A percentile compares a stretch with the other conserved stretches of the same genome.
These are phyloP conservation scores for Linum tenue DNA, from an alignment of 345 rosid species.

Conservation along the genomic window DNA sequence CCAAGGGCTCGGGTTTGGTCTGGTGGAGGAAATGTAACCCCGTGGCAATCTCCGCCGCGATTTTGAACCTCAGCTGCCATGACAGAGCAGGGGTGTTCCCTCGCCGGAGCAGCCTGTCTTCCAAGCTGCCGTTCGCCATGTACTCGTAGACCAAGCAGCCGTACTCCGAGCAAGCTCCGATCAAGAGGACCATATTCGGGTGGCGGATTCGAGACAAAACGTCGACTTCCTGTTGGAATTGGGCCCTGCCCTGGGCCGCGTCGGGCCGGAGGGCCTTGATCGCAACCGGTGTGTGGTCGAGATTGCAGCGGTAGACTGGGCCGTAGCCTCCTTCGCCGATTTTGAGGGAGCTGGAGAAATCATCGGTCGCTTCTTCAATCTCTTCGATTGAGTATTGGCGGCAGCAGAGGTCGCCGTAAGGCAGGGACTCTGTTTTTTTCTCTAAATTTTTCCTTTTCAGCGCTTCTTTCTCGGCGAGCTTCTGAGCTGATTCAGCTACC, in stretches of 20 bases:
- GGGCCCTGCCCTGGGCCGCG: neutral
- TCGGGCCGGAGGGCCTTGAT: neutral
- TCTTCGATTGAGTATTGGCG: neutral
- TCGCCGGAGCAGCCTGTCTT: neutral
- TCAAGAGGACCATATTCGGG: neutral
- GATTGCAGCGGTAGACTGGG: neutral
- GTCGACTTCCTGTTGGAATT: neutral
- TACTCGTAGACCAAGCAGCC: neutral
- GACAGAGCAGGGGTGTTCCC: neutral
- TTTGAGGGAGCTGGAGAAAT: neutral
- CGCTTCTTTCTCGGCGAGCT: neutral
- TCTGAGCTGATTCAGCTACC: neutral
- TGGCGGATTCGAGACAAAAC: neutral
- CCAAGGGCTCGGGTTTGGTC: neutral
- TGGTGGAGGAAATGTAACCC: neutral
- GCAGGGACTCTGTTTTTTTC: neutral
- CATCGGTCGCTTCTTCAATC: neutral
- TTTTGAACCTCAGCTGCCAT: neutral
- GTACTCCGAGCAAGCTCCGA: neutral
- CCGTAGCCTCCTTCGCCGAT: neutral
- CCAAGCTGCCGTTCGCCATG: neutral
- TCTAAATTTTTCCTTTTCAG: neutral
- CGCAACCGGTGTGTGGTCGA: neutral
- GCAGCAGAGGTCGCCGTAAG: neutral
- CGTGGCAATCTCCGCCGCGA: neutral